Evolutionary conservation across 441 rosid species (phyloP), one percentile per base, ranked within the genome.

Genomic region (Erodium texanum): DNA sequence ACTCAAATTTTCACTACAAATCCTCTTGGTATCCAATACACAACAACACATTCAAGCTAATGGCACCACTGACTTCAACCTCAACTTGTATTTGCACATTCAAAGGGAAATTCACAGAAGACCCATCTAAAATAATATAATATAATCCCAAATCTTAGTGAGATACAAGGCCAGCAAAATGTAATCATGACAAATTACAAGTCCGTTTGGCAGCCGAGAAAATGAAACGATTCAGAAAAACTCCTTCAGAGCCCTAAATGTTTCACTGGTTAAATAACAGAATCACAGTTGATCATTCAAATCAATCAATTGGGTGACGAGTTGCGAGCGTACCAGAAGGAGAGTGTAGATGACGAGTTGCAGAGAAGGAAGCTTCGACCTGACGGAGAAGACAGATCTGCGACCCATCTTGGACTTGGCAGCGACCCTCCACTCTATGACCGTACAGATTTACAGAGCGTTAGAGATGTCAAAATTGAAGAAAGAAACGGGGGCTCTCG

Each of bases 321-420:
- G 64, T 16, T 24, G 32, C 34, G 64, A 34, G 64, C 64, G 32
- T 62, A 62, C 65, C 65, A 62, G 65, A 24, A 62, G 65, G 18
- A 62, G 65, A 62, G 36, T 27, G 15, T 8, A 62, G 32, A 62
- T 24, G 18, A 62, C 2, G 65, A 62, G 65, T 24, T 62, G 65
- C 18, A 62, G 65, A 14, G 65, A 24, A 24, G 65, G 65, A 62
- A 62, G 65, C 65, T 23, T 62, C 36, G 15, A 62, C 15, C 65
- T 62, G 65, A 24, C 9, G 18, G 24, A 62, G 65, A 62, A 12
- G 65, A 18, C 65, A 4, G 65, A 62, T 62, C 65, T 24, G 65
- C 34, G 65, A 24, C 65, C 36, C 65, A 62, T 62, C 36, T 12
- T 62, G 65, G 65, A 62, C 65, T 62, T 61, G 19, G 65, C 65